Evolutionary conservation across 169 alveolate genomes (phyloP), one percentile per base, ranked within the genome.

Genomic region (Plasmodium vivax): DNA sequence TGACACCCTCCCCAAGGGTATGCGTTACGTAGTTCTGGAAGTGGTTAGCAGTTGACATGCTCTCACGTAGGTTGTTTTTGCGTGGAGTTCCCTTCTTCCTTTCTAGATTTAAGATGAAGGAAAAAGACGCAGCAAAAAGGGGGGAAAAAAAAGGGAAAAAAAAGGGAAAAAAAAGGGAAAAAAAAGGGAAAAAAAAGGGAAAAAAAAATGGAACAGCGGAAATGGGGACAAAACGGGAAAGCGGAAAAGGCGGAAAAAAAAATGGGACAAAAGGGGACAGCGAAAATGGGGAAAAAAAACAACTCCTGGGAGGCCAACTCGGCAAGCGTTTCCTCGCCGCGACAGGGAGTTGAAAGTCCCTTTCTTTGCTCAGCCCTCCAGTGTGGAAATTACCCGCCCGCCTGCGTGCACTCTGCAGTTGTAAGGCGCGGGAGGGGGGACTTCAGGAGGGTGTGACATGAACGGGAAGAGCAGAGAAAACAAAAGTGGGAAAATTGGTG

Each of bases 21-120:
- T 79, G 38, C 10, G 43, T 80, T 88, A 54, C 71, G 74, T 88
- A 73, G 34, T 79, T 80, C 32, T 71, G 75, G 36, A n/a, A 47
- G 36, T 88, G 36, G 34, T 88, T 88, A 62, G 84, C 19, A 14
- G 73, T 88, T 79, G 45, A 45, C 72, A 79, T 58, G 47, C 73
- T 88, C 30, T 88, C 58, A 8, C 43, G 27, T 77, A 58, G 9
- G 38, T 88, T 68, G 2, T 14, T 41, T 75, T 75, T 1, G 23
- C 27, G 45, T 10, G 23, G 62, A 9, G 9, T n/a, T 36, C 8
- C 45, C 30, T 75, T 75, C 56, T 34, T 74, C 23, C 54, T 74
- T 75, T 68, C 38, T 30, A 68, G 23, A 68, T 68, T 68, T 30
- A 30, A 68, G 38, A 68, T 27, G 32, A 68, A 54, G 16, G 23